These are phyloP conservation scores for Boletus edulis DNA, from an alignment of 768 basidiomycete species.

Conservation along the genomic window DNA sequence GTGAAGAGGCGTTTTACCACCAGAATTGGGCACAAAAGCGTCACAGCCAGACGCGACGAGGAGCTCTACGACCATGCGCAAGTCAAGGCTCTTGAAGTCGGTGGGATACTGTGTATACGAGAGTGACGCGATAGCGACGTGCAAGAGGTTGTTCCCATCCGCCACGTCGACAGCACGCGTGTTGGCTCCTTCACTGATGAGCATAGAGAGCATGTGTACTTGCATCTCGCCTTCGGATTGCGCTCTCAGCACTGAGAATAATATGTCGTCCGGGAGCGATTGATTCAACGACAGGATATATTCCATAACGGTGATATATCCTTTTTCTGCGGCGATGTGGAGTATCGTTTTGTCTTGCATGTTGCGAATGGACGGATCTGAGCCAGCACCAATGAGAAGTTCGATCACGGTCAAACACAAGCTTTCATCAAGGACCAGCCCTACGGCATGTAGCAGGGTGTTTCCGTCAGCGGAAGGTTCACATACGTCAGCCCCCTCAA, in stretches of 20 bases:
- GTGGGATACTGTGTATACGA: too few species aligned
- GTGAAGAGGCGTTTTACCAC: background rate
- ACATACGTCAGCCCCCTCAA: background rate
- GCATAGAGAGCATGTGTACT: background rate
- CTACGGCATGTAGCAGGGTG: background rate
- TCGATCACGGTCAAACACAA: background rate
- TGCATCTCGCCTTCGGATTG: background rate
- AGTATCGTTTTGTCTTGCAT: background rate
- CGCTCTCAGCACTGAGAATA: background rate
- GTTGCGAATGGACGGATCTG: background rate
- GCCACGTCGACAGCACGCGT: too few species aligned
- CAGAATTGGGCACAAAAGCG: background rate
- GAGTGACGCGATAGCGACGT: background rate
- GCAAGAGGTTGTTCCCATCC: background rate
- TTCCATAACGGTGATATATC: background rate
- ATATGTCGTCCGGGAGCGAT: conserved; percentile 1
- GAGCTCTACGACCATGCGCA: background rate
- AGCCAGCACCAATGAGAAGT: conserved; percentile 3
- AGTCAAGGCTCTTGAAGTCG: too few species aligned
- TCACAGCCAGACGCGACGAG: conserved; percentile 6
- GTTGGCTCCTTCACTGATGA: background rate
- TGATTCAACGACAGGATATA: background rate
- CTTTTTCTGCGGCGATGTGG: background rate
- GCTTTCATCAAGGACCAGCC: too few species aligned
- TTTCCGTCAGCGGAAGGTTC: background rate